Base-by-base conservation (phyloP, 192 early-diverging fungal genomes). In the Funneliformis mosseae region DNA sequence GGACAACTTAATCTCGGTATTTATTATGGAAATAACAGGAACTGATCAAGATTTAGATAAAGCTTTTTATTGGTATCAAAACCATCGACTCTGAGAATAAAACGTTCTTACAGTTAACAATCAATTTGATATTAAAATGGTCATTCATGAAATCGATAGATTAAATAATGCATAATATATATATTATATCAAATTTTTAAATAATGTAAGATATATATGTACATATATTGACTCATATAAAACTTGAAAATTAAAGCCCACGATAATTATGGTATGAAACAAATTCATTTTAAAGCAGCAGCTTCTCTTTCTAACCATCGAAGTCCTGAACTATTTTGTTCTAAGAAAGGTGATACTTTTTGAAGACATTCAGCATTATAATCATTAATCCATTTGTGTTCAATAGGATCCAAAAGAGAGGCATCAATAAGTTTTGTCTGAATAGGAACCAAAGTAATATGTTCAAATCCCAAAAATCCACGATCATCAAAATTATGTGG, bases 261-360 rank as follows among this genome's bases (percentile, higher is more conserved):
- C 0, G 2, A 55, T 21, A 21, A 6, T 55, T 21, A 3, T 5
- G 46, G 12, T 11, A n/a, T 25, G 45, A 11, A 60, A 39, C 16
- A 74, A 14, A 74, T 38, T 69, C 21, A 39, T 80, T 89, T 90
- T 94, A 74, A 96, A 86, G 92, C 87, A 68, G 83, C 80, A 4
- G 96, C 94, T 77, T 98, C 95, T 69, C 91, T 88, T 85, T 93
- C 86, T 55, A 99, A 88, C 97, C 97, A 99, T 78, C 91, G 86
- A 73, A 90, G 88, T 21, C 88, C 95, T 28, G 87, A 81, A 38
- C 88, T 87, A 68, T 89, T 90, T 81, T 93, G 84, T 72, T 89
- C 81, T 76, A 99, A 79, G 60, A 94, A 86, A 66, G 95, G 95
- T n/a, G 89, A 87, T 12, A 99, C 92, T 83, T 93, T 95, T 43